Conservation (phyloP, 495 filamentous ascomycete species). For the Aspergillus funiculosus region DNA sequence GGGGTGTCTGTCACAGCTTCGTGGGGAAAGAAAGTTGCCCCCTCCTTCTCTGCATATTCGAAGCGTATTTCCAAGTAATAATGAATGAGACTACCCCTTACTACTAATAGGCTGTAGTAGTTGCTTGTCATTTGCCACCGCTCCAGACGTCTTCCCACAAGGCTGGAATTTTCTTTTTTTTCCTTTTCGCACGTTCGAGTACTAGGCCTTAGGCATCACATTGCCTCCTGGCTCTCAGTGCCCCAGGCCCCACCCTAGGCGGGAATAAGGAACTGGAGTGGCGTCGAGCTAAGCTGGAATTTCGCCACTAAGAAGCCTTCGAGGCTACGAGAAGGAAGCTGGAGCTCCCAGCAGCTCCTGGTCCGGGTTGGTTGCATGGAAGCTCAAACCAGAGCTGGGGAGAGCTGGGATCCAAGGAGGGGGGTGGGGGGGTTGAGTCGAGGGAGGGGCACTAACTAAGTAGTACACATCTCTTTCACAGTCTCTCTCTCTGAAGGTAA, state of each 20-base stretch:
- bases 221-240: slow-evolving; percentile 9
- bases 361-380: slow-evolving; percentile 18
- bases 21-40: slow-evolving; percentile 1
- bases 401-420: slow-evolving; percentile 17
- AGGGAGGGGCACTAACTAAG: slow-evolving; percentile 15
- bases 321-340: slow-evolving; percentile 8
- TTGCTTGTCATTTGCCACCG: slow-evolving; percentile 3
- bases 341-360: slow-evolving; percentile 22
- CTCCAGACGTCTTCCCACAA: background rate
- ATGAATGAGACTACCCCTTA: no score
- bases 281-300: slow-evolving; percentile 21
- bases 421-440: slow-evolving; percentile 1
- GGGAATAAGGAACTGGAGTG: slow-evolving; percentile 26
- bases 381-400: slow-evolving; percentile 18
- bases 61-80: no score
- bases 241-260: slow-evolving; percentile 16
- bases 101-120: no score
- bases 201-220: no score
- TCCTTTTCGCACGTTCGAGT: background rate
- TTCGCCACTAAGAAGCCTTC: slow-evolving; percentile 16
- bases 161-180: slow-evolving; percentile 2
- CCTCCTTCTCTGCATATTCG: background rate
- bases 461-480: slow-evolving; percentile 12
- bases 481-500: no score
- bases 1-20: slow-evolving; percentile 1